Percentiles rank a stretch among this genome's conserved stretches.
Evolutionary conservation across 2,329 filamentous ascomycete genomes (phyloP).

Genomic region (Lecanosticta acicola): DNA sequence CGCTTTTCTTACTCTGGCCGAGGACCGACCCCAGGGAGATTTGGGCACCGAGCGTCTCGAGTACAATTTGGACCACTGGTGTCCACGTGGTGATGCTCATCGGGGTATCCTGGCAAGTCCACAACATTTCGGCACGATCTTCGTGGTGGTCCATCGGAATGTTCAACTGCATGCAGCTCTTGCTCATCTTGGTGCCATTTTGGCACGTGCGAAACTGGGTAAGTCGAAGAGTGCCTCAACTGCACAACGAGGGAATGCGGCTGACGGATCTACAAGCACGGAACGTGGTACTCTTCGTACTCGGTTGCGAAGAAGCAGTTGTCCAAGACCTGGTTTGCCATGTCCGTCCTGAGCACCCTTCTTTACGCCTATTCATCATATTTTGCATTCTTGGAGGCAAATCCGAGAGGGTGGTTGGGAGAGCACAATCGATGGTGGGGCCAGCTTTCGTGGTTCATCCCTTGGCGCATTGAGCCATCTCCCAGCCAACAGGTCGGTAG

Average conservation of each 20-base stretch:
- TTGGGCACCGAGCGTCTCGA: not conserved
- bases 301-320: not conserved
- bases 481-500: slow-evolving; percentile 1
- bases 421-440: not conserved
- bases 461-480: slow-evolving; percentile 3
- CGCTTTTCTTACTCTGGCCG: slow-evolving; percentile 10
- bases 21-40: not conserved
- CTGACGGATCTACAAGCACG: not conserved
- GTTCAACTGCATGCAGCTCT: not conserved
- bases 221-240: no score
- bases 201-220: not conserved
- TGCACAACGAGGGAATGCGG: not conserved
- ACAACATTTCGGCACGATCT: not conserved
- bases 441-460: slow-evolving; percentile 3
- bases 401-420: not conserved
- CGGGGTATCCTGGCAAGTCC: not conserved
- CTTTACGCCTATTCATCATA: slow-evolving; percentile 1
- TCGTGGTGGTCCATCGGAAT: not conserved
- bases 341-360: slow-evolving; percentile 1
- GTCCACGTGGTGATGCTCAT: not conserved
- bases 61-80: not conserved
- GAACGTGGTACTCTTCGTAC: not conserved
- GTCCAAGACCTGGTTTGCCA: not conserved
- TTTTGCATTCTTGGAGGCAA: not conserved
- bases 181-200: not conserved